phyloP scores from a whole-genome alignment of 768 basidiomycete genomes.

The Kwoniella sp. region DNA sequence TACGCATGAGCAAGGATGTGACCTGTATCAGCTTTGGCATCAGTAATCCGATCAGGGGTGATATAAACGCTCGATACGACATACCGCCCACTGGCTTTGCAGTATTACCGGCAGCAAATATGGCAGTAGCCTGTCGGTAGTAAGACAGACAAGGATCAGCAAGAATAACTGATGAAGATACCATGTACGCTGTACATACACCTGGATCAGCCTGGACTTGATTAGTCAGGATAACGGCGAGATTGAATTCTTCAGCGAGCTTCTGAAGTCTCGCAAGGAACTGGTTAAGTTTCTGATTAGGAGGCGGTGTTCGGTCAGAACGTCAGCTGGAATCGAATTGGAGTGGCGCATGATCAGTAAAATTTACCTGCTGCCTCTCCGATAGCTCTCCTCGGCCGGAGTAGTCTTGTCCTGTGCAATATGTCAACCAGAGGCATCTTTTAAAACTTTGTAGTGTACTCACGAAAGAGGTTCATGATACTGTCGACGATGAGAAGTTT shows the following conservation, averaged over 20 bases:
- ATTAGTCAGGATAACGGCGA: slow-evolving; percentile 85
- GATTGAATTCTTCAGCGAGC: slow-evolving; percentile 72
- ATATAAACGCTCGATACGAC: slow-evolving; percentile 3
- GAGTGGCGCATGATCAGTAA: too few species aligned
- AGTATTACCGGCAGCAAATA: slow-evolving; percentile 87
- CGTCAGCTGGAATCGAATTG: slow-evolving; percentile 3
- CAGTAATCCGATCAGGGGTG: too few species aligned
- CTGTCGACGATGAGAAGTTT: slow-evolving; percentile 81
- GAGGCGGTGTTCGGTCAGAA: neutral
- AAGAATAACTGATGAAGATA: too few species aligned
- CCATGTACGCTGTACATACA: slow-evolving; percentile 65
- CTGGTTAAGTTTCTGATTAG: slow-evolving; percentile 70
- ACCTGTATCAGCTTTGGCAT: slow-evolving; percentile 19
- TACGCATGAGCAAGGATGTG: slow-evolving; percentile 55
- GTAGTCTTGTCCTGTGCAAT: slow-evolving; percentile 66
- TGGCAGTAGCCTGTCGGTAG: slow-evolving; percentile 52
- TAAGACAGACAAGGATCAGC: slow-evolving; percentile 8
- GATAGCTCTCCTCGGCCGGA: slow-evolving; percentile 91
- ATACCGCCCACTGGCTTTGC: slow-evolving; percentile 72
- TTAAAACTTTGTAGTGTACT: slow-evolving; percentile 2
- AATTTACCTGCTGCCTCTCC: slow-evolving; percentile 79
- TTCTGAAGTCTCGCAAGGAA: slow-evolving; percentile 87
- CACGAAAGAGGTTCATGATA: slow-evolving; percentile 92
- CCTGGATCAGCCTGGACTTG: slow-evolving; percentile 90
- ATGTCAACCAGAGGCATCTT: neutral